Evolutionary conservation across 495 filamentous ascomycete genomes (phyloP).

Genomic region (Podospora pseudocomata): DNA sequence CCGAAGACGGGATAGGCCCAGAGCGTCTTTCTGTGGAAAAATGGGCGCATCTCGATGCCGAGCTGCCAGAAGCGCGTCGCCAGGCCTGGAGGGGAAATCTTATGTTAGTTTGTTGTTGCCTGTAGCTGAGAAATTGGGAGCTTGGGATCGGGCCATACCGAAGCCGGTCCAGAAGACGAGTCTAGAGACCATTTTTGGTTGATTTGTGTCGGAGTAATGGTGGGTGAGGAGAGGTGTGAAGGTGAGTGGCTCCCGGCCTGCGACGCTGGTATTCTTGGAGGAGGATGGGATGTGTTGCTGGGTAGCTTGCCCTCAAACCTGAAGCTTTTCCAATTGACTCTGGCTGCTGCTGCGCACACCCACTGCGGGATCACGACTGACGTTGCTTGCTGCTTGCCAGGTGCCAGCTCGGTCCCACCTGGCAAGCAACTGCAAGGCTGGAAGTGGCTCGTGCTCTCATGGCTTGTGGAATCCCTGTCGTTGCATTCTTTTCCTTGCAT

Average conservation of each 20-base stretch:
- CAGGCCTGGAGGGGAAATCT: slow-evolving; percentile 57
- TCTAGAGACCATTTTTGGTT: slow-evolving; percentile 56
- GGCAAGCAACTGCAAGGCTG: background rate
- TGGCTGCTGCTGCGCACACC: background rate
- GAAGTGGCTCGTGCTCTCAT: background rate
- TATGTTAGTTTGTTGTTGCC: background rate
- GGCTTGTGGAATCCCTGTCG: slow-evolving; percentile 1
- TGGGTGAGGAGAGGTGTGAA: background rate
- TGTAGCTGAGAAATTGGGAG: slow-evolving; percentile 1
- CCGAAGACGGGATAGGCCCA: slow-evolving; percentile 93
- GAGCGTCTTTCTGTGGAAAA: slow-evolving; percentile 71
- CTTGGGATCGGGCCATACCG: slow-evolving; percentile 53
- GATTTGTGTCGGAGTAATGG: too few relatives aligned
- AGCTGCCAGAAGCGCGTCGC: slow-evolving; percentile 92
- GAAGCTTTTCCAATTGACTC: background rate
- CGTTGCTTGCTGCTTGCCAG: background rate
- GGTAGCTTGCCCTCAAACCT: background rate
- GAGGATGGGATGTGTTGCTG: background rate
- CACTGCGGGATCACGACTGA: background rate
- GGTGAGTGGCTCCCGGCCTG: background rate
- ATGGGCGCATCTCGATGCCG: slow-evolving; percentile 95
- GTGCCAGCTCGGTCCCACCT: background rate
- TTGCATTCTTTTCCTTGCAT: slow-evolving; percentile 4
- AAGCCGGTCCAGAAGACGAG: slow-evolving; percentile 96
- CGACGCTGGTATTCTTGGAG: background rate